phyloP scores from a whole-genome alignment of 768 basidiomycete genomes.

The Mycena haematopus region DNA sequence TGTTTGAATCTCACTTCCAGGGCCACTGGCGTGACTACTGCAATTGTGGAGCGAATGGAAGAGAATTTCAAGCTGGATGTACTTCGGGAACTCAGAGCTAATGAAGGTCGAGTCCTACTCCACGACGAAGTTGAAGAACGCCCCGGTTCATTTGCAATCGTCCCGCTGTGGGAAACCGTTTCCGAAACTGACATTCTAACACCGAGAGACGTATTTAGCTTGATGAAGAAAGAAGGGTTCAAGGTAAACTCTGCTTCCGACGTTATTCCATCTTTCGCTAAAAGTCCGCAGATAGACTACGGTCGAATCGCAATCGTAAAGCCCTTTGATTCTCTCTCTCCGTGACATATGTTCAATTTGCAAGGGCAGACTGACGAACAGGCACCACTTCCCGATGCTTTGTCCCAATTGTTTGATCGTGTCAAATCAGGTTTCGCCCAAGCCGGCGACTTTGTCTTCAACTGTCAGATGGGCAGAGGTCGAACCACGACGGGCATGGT shows the following conservation, averaged over 20 bases:
- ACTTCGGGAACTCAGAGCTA: slow-evolving; percentile 74
- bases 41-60: slow-evolving; percentile 93
- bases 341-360: slow-evolving; percentile 19
- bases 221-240: slow-evolving; percentile 79
- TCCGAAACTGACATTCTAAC: slow-evolving; percentile 85
- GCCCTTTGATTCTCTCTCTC: slow-evolving; percentile 17
- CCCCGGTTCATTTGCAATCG: slow-evolving; percentile 87
- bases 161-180: slow-evolving; percentile 94
- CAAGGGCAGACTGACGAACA: slow-evolving; percentile 87
- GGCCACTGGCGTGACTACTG: slow-evolving; percentile 92
- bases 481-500: slow-evolving; percentile 98
- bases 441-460: slow-evolving; percentile 87
- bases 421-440: slow-evolving; percentile 62
- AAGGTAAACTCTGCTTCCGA: slow-evolving; percentile 51
- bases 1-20: slow-evolving; percentile 44
- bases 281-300: slow-evolving; percentile 71
- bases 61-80: slow-evolving; percentile 87
- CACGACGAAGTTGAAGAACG: slow-evolving; percentile 97
- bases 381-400: slow-evolving; percentile 88
- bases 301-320: slow-evolving; percentile 89
- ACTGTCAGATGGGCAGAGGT: slow-evolving; percentile 95
- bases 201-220: slow-evolving; percentile 79
- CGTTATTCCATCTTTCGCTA: neutral
- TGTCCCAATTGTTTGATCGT: slow-evolving; percentile 79
- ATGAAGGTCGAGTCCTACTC: slow-evolving; percentile 80